Base-by-base conservation (phyloP, 208 protist genomes). In the Trichomonas tenax region DNA sequence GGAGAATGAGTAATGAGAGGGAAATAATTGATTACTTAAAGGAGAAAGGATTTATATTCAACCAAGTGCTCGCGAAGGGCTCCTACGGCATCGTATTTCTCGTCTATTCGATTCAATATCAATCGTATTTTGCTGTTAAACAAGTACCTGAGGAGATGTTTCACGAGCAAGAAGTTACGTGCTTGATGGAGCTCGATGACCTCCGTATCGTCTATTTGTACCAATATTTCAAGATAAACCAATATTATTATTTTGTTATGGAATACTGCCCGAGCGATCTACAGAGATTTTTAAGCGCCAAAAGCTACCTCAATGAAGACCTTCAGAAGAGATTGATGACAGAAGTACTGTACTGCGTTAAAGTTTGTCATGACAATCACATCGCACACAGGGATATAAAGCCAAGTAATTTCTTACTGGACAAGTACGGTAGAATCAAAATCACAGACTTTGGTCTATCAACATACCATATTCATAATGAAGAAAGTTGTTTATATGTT, bases 381-480 rank as follows among this genome's bases (percentile, higher is more conserved):
- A 95, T 96, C 17, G 84, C 96, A 44, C 96, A 96, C 96, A 23
- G 96, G 3, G 96, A 96, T 38, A 86, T 96, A 21, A 96, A 96
- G 40, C 84, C 96, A n/a, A 82, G 82, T 90, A 96, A 96, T 36
- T 72, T 96, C 38, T 36, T 96, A 51, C 72, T 41, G 0, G 36
- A 72, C 23, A 95, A 95, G 26, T 45, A 93, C 21, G 26, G 46
- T 0, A 58, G 58, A 21, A 96, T 96, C 0, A 31, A 41, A 38
- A 34, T 96, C 17, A 96, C 38, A 46, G 96, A 96, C 96, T 96
- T 96, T 49, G 96, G 96, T 45, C n/a, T 96, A 21, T 96, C 96
- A 11, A n/a, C 36, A 36, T 93, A 38, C 45, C 45, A 51, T 10
- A 51, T 58, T 38, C 10, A 89, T 38, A n/a, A 41, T 23, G 38